These are phyloP conservation scores for Suillus occidentalis DNA, from an alignment of 768 basidiomycete genomes.

Conservation along the genomic window DNA sequence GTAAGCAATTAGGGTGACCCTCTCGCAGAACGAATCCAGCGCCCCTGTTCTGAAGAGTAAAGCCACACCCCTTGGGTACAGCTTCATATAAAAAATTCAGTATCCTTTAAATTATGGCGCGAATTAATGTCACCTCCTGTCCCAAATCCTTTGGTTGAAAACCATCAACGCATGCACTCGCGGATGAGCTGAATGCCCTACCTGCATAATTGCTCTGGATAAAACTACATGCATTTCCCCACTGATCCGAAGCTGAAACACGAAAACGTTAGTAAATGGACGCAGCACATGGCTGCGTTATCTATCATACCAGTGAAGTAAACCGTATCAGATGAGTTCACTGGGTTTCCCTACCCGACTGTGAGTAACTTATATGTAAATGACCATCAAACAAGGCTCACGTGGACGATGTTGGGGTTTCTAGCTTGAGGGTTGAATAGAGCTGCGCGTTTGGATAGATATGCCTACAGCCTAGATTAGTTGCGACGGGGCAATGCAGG, in stretches of 20 bases:
- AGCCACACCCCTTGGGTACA: constrained; percentile 91
- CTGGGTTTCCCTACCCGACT: constrained; percentile 67
- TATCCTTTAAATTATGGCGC: too few species aligned
- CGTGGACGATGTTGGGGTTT: constrained; percentile 66
- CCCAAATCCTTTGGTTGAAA: constrained; percentile 68
- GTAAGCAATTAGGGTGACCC: constrained; percentile 81
- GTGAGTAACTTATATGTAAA: constrained; percentile 11
- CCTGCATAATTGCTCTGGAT: constrained; percentile 90
- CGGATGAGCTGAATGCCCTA: constrained; percentile 28
- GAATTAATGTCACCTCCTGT: constrained; percentile 60
- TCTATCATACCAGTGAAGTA: constrained; percentile 77
- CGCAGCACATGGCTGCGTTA: background rate
- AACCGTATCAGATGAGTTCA: constrained; percentile 88
- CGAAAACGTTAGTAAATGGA: constrained; percentile 3
- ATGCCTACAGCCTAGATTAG: constrained; percentile 53
- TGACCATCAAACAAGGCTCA: constrained; percentile 30
- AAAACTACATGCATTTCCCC: constrained; percentile 88
- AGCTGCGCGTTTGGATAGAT: constrained; percentile 75
- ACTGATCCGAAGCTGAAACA: constrained; percentile 73
- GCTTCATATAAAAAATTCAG: constrained; percentile 42
- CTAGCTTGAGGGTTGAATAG: constrained; percentile 72
- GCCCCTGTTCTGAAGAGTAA: constrained; percentile 95
- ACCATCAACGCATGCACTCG: constrained; percentile 1
- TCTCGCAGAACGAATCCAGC: constrained; percentile 77
- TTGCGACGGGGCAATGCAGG: background rate